A percentile compares a stretch with the other conserved stretches of the same genome.
Conservation (phyloP, 1,284 basidiomycete species). For the Melampsora larici-populina region DNA sequence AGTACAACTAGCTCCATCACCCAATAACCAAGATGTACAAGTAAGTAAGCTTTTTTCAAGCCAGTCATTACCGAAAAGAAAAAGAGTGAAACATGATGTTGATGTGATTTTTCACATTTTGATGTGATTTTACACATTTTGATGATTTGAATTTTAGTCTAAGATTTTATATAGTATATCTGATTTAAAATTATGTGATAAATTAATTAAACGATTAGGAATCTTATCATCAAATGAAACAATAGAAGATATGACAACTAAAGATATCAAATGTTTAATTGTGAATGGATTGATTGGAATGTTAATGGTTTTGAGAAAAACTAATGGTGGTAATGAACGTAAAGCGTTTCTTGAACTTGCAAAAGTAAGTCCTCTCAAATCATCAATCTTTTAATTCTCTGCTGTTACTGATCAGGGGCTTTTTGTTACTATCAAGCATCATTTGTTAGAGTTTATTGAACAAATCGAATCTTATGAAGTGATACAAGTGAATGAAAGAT, state of each 20-base stretch:
- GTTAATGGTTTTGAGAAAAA: slow-evolving; percentile 66
- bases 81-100: neutral
- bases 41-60: neutral
- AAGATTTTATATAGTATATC: slow-evolving; percentile 42
- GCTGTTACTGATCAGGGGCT: slow-evolving; percentile 19
- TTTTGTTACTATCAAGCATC: slow-evolving; percentile 58
- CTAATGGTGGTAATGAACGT: slow-evolving; percentile 63
- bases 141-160: slow-evolving; percentile 24
- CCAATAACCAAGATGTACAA: slow-evolving; percentile 31
- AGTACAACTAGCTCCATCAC: slow-evolving; percentile 22
- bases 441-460: slow-evolving; percentile 62
- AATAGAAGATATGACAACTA: slow-evolving; percentile 76
- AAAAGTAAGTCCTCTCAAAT: slow-evolving; percentile 59
- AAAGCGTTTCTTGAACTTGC: slow-evolving; percentile 61
- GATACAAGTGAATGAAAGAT: slow-evolving; percentile 53
- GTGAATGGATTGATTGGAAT: slow-evolving; percentile 71
- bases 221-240: slow-evolving; percentile 83
- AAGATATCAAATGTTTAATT: slow-evolving; percentile 73
- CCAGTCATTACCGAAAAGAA: neutral
- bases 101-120: no score
- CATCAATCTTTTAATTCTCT: neutral
- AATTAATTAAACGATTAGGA: slow-evolving; percentile 58
- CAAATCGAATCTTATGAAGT: slow-evolving; percentile 68
- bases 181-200: slow-evolving; percentile 46
- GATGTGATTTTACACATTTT: no score